These are phyloP conservation scores for Gossypium longicalyx DNA, from an alignment of 345 rosid species.

Conservation along the genomic window DNA sequence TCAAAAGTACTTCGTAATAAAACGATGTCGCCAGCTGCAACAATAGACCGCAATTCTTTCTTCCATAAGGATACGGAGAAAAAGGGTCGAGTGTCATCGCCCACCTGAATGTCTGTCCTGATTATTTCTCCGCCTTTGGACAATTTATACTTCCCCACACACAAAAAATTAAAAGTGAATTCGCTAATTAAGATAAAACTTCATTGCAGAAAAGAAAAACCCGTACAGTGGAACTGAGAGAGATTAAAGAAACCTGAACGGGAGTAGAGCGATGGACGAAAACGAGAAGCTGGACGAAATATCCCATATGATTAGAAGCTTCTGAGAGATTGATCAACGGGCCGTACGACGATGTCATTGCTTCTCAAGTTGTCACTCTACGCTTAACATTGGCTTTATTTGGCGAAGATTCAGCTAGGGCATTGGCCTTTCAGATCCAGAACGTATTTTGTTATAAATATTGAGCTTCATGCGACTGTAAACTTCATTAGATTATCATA, in stretches of 20 bases:
- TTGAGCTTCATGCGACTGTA: no score
- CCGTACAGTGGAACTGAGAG: background rate
- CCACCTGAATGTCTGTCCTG: slow-evolving; percentile 54
- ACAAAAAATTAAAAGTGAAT: background rate
- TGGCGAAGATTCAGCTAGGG: no score
- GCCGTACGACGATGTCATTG: background rate
- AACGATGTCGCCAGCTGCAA: slow-evolving; percentile 36
- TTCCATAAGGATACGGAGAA: slow-evolving; percentile 50
- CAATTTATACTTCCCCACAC: slow-evolving; percentile 34
- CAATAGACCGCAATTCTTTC: slow-evolving; percentile 33
- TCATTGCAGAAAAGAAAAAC: background rate
- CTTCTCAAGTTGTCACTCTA: background rate
- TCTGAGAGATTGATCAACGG: background rate
- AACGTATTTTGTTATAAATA: no score
- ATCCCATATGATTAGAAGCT: no score
- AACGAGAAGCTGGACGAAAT: background rate
- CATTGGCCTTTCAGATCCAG: no score
- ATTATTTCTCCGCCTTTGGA: slow-evolving; percentile 41
- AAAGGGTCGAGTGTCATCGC: slow-evolving; percentile 47
- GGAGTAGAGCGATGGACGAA: slow-evolving; percentile 42
- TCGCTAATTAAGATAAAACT: background rate
- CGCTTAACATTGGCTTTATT: background rate
- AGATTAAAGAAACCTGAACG: slow-evolving; percentile 33
- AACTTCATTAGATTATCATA: no score
- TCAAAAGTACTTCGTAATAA: slow-evolving; percentile 35